A percentile compares a stretch with the other conserved stretches of the same genome.
Conservation (phyloP, 441 rosid genomes). For the Croton laevigatus region DNA sequence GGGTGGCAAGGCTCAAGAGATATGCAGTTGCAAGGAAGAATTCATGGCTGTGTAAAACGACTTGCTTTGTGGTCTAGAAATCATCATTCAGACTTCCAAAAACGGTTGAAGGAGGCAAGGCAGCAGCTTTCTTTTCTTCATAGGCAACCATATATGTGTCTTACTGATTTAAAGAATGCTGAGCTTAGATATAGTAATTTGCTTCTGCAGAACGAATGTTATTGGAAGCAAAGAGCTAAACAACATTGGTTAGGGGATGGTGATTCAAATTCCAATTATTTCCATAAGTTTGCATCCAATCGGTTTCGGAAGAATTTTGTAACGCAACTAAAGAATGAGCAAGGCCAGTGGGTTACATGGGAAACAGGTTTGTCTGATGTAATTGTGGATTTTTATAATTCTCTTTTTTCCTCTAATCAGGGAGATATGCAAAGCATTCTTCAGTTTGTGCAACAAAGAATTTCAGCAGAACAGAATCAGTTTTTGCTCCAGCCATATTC, state of each 20-base stretch:
- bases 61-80: not conserved
- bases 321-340: no score
- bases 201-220: not conserved
- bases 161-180: no score
- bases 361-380: not conserved
- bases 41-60: not conserved
- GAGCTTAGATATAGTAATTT: not conserved
- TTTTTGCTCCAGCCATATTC: not conserved
- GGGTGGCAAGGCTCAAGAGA: not conserved
- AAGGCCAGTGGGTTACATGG: not conserved
- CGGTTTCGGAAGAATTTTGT: no score
- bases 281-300: no score
- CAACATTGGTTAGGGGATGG: not conserved
- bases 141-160: no score
- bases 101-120: no score
- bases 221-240: not conserved
- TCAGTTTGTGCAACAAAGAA: not conserved
- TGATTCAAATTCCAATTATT: no score
- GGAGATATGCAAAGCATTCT: not conserved
- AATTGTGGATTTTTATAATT: not conserved
- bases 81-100: no score
- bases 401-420: not conserved
- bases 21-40: not conserved
- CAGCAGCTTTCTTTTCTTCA: no score
- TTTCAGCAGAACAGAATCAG: not conserved